Evolutionary conservation across 1,284 basidiomycete genomes (phyloP).

Genomic region (Apiotrichum gamsii): DNA sequence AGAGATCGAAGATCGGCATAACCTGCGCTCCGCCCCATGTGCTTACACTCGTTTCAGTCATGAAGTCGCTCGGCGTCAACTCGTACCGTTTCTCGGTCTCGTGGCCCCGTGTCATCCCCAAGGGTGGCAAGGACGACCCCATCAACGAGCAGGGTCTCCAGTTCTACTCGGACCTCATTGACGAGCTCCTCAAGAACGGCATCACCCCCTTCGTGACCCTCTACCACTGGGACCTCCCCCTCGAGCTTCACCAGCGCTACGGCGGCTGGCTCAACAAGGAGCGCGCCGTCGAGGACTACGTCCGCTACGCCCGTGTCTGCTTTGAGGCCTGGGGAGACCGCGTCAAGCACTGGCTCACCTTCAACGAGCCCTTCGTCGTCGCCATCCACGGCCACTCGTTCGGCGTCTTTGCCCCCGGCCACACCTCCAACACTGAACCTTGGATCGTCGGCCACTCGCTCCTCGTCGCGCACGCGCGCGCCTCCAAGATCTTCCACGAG

Average conservation of each 20-base stretch:
- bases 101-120: constrained; percentile 66
- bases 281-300: constrained; percentile 59
- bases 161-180: constrained; percentile 23
- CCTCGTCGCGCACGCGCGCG: constrained; percentile 63
- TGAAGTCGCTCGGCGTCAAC: constrained; percentile 58
- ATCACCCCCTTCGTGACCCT: constrained; percentile 69
- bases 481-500: constrained; percentile 59
- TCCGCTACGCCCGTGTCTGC: constrained; percentile 61
- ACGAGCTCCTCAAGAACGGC: constrained; percentile 44
- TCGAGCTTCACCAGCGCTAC: constrained; percentile 62
- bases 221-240: constrained; percentile 73
- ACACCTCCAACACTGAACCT: constrained; percentile 61
- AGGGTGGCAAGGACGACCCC: constrained; percentile 60
- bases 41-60: too few relatives aligned
- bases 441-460: constrained; percentile 67
- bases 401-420: constrained; percentile 27
- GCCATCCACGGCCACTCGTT: constrained; percentile 58
- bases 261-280: constrained; percentile 59
- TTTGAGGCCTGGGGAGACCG: constrained; percentile 67
- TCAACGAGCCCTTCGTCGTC: constrained; percentile 70
- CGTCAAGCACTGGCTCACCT: constrained; percentile 60
- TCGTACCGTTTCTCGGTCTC: constrained; percentile 64
- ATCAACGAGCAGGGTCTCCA: constrained; percentile 62
- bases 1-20: neutral
- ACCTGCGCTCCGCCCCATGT: neutral